Evolutionary conservation across 768 basidiomycete species (phyloP).

Genomic region (Tulasnella sp.): DNA sequence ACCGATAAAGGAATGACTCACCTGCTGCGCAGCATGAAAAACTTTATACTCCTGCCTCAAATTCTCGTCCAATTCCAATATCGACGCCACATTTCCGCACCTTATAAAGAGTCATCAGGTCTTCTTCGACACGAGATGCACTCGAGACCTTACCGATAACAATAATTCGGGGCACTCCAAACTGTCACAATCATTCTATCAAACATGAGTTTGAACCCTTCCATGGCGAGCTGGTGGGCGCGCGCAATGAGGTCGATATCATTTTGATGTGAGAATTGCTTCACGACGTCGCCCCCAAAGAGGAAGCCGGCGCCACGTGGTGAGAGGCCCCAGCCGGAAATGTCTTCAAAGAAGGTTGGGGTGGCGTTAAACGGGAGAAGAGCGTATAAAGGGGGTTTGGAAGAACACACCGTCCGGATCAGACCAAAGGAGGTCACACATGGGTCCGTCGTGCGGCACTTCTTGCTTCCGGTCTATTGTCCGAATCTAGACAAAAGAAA

Average conservation of each 20-base stretch:
- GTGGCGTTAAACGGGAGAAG: background rate
- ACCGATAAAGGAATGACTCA: slow-evolving; percentile 30
- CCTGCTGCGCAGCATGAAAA: slow-evolving; percentile 79
- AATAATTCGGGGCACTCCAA: slow-evolving; percentile 98
- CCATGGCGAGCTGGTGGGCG: slow-evolving; percentile 97
- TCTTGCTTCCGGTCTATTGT: slow-evolving; percentile 93
- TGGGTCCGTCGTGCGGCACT: slow-evolving; percentile 94
- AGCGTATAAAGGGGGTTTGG: background rate
- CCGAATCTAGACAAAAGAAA: slow-evolving; percentile 47
- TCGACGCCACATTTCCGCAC: slow-evolving; percentile 92
- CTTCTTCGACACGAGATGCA: background rate
- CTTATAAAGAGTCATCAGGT: slow-evolving; percentile 28
- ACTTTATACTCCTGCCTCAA: slow-evolving; percentile 93
- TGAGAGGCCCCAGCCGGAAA: slow-evolving; percentile 89
- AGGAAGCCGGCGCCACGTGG: slow-evolving; percentile 96
- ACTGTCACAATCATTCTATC: slow-evolving; percentile 91
- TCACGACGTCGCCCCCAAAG: slow-evolving; percentile 86
- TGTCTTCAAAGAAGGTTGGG: slow-evolving; percentile 41
- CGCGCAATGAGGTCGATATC: slow-evolving; percentile 89
- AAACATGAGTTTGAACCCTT: slow-evolving; percentile 96
- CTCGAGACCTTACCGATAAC: slow-evolving; percentile 61
- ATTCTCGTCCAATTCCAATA: slow-evolving; percentile 87
- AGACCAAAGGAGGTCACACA: slow-evolving; percentile 99
- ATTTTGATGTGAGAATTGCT: slow-evolving; percentile 81
- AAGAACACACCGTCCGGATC: slow-evolving; percentile 77